These are phyloP conservation scores for Allodekkera sacchari DNA, from an alignment of 805 yeast species.

Conservation along the genomic window DNA sequence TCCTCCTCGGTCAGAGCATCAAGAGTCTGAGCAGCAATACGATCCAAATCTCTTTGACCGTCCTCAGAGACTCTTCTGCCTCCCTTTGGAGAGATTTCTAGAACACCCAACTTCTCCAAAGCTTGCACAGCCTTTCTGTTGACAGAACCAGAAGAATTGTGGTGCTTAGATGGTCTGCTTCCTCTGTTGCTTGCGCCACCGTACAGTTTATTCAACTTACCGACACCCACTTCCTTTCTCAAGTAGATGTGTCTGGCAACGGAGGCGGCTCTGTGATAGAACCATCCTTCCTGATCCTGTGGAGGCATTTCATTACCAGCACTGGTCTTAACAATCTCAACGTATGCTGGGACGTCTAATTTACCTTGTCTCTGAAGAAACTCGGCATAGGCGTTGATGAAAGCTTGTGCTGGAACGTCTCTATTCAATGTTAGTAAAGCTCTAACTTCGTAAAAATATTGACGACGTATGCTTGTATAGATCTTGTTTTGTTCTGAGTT, in stretches of 20 bases:
- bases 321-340: conserved; percentile 98
- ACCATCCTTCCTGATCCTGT: conserved; percentile 99
- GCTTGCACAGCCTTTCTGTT: conserved; percentile 98
- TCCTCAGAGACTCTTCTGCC: conserved; percentile 99
- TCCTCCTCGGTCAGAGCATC: conserved; percentile 73
- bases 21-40: conserved; percentile 98
- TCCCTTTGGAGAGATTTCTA: conserved; percentile 94
- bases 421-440: conserved; percentile 31
- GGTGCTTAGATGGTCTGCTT: conserved; percentile 96
- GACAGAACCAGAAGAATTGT: conserved; percentile 97
- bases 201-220: conserved; percentile 97
- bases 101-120: conserved; percentile 95
- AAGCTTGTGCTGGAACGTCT: conserved; percentile 99
- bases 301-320: conserved; percentile 99
- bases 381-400: conserved; percentile 98
- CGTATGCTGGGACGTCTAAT: conserved; percentile 99
- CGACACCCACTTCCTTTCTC: conserved; percentile 99
- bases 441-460: background rate
- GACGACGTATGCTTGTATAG: no score
- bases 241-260: conserved; percentile 99
- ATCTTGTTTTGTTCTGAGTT: no score
- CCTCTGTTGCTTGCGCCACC: conserved; percentile 99
- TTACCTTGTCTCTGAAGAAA: conserved; percentile 99
- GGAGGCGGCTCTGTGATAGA: conserved; percentile 99
- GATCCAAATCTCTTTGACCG: conserved; percentile 99